Evolutionary conservation across 352 stramenopile genomes (phyloP).

Genomic region (Phytopythium oedochilum): DNA sequence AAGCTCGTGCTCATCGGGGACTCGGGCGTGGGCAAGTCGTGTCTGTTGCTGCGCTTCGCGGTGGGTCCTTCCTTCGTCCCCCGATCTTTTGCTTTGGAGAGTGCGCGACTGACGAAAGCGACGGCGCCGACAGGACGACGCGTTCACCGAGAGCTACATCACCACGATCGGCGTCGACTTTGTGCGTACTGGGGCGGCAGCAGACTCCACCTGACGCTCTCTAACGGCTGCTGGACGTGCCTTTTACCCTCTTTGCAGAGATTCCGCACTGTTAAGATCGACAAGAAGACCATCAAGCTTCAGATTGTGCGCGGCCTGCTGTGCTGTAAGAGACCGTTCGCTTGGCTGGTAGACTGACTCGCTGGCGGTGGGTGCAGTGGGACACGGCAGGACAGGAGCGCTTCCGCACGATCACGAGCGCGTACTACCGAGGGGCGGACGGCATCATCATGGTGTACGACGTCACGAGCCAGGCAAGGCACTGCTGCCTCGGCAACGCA

Average conservation of each 20-base stretch:
- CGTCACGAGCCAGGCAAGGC: slow-evolving; percentile 90
- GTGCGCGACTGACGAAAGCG: no score
- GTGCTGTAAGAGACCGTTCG: no score
- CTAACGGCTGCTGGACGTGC: no score
- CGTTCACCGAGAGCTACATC: slow-evolving; percentile 98
- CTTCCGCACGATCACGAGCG: slow-evolving; percentile 98
- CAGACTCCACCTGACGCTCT: neutral
- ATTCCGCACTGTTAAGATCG: slow-evolving; percentile 97
- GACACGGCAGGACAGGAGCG: slow-evolving; percentile 98
- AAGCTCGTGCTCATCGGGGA: slow-evolving; percentile 99
- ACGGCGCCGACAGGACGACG: slow-evolving; percentile 93
- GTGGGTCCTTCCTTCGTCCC: slow-evolving; percentile 48
- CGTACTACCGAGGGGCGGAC: slow-evolving; percentile 98
- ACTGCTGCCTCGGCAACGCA: neutral
- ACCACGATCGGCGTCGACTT: slow-evolving; percentile 95
- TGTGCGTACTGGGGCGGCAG: slow-evolving; percentile 40
- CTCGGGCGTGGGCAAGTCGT: slow-evolving; percentile 98
- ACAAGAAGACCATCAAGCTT: slow-evolving; percentile 98
- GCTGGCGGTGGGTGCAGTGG: slow-evolving; percentile 82
- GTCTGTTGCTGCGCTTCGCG: slow-evolving; percentile 95
- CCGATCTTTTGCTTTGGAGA: neutral
- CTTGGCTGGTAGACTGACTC: no score
- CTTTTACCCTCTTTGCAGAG: slow-evolving; percentile 25
- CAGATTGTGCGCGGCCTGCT: slow-evolving; percentile 89
- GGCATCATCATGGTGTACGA: slow-evolving; percentile 99